A percentile compares a stretch with the other conserved stretches of the same genome.
Conservation (phyloP, 2,329 filamentous ascomycete genomes). For the Coccinonectria pachysandricola region DNA sequence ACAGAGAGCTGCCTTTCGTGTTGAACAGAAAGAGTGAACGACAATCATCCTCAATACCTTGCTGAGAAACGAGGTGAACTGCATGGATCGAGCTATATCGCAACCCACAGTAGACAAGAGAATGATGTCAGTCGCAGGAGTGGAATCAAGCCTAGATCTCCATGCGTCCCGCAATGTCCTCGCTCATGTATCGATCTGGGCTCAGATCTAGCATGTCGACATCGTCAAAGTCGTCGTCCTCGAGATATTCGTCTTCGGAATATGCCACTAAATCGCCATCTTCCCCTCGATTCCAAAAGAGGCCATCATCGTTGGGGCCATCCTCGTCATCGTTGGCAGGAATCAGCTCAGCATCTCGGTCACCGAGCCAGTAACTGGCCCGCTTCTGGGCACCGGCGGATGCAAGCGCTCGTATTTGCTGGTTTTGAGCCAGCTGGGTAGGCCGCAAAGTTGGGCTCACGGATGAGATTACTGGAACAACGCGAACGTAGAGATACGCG, state of each 20-base stretch:
- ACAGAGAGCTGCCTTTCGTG: background rate
- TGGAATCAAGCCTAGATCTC: constrained; percentile 38
- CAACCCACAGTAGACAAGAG: too few species aligned
- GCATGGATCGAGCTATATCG: too few species aligned
- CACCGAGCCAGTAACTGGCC: constrained; percentile 79
- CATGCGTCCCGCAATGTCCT: constrained; percentile 53
- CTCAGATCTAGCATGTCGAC: constrained; percentile 30
- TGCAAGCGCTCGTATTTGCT: constrained; percentile 20
- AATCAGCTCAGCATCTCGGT: constrained; percentile 42
- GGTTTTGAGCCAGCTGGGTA: constrained; percentile 18
- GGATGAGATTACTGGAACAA: constrained; percentile 65
- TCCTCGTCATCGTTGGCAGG: constrained; percentile 37
- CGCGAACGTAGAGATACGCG: constrained; percentile 84
- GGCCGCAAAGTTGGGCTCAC: constrained; percentile 43
- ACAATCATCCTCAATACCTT: too few species aligned
- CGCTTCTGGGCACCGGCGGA: constrained; percentile 49
- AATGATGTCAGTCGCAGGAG: background rate
- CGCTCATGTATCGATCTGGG: constrained; percentile 46
- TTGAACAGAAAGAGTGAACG: too few species aligned
- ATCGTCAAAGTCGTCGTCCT: constrained; percentile 37
- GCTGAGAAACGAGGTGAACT: too few species aligned
- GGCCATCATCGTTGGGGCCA: constrained; percentile 37
- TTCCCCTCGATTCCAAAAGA: constrained; percentile 48
- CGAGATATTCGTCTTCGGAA: constrained; percentile 39
- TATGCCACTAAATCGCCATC: constrained; percentile 47